phyloP scores from a whole-genome alignment of 2,329 filamentous ascomycete species.

The Colletotrichum lupini region DNA sequence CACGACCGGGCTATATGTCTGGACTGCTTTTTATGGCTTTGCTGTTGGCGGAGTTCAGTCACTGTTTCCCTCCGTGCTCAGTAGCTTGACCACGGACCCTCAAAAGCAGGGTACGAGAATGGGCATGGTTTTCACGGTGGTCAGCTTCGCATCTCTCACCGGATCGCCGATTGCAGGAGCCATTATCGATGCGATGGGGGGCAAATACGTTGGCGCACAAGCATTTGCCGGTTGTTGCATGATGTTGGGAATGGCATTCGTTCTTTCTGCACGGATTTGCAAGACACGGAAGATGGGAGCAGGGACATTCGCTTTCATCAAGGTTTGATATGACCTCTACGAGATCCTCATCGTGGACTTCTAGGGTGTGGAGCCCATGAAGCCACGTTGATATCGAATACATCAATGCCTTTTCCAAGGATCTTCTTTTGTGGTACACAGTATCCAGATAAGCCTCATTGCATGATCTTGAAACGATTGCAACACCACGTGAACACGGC shows the following conservation, averaged over 20 bases:
- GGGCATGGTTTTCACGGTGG: slow-evolving; percentile 55
- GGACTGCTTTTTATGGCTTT: slow-evolving; percentile 44
- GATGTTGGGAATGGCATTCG: slow-evolving; percentile 33
- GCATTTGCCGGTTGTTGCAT: slow-evolving; percentile 36
- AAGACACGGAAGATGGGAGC: slow-evolving; percentile 29
- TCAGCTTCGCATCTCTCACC: slow-evolving; percentile 53
- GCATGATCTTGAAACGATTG: too few species aligned
- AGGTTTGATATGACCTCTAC: slow-evolving; percentile 1
- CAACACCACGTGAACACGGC: too few species aligned
- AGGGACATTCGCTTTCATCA: slow-evolving; percentile 6
- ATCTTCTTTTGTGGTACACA: too few species aligned
- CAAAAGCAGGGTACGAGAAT: slow-evolving; percentile 54
- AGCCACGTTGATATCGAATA: too few species aligned
- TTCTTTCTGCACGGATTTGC: slow-evolving; percentile 31
- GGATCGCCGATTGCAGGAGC: slow-evolving; percentile 51
- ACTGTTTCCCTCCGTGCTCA: slow-evolving; percentile 49
- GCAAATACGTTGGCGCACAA: slow-evolving; percentile 39
- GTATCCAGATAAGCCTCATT: too few species aligned
- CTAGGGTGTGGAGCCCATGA: too few species aligned
- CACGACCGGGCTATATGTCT: slow-evolving; percentile 41
- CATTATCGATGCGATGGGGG: slow-evolving; percentile 41
- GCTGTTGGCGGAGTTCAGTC: slow-evolving; percentile 43
- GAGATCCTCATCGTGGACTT: too few species aligned
- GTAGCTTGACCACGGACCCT: slow-evolving; percentile 52
- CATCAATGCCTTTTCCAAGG: too few species aligned